phyloP scores from a whole-genome alignment of 108 stramenopile species.

The Nitzschia palea region DNA sequence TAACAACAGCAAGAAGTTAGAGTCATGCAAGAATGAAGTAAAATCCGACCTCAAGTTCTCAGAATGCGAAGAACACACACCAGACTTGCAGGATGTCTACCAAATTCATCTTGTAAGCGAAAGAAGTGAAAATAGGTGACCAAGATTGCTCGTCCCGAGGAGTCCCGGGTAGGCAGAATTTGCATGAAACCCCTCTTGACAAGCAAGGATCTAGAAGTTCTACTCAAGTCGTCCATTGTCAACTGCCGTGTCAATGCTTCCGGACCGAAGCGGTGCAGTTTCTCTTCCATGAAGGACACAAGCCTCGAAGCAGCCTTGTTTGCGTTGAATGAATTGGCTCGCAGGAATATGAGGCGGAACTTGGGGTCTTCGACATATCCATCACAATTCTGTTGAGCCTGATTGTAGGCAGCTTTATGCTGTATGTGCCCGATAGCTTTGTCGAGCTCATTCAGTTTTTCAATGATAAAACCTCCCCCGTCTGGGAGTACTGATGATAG shows the following conservation, averaged over 20 bases:
- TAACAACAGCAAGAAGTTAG: not conserved
- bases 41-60: not conserved
- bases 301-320: constrained; percentile 19
- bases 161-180: constrained; percentile 6
- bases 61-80: not conserved
- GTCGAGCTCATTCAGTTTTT: constrained; percentile 5
- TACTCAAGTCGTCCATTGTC: constrained; percentile 1
- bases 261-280: not conserved
- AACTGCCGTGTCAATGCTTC: not conserved
- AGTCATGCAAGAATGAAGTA: not conserved
- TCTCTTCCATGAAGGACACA: constrained; percentile 13
- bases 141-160: constrained; percentile 7
- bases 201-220: not conserved
- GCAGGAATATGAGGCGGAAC: constrained; percentile 17
- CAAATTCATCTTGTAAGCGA: not conserved
- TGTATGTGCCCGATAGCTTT: not conserved
- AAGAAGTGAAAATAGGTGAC: not conserved
- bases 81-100: not conserved
- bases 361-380: not conserved
- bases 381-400: constrained; percentile 1
- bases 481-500: too few species aligned
- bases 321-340: constrained; percentile 22
- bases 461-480: not conserved
- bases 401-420: constrained; percentile 23
- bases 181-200: not conserved